Evolutionary conservation across 441 rosid species (phyloP).

Genomic region (Populus tomentosa): DNA sequence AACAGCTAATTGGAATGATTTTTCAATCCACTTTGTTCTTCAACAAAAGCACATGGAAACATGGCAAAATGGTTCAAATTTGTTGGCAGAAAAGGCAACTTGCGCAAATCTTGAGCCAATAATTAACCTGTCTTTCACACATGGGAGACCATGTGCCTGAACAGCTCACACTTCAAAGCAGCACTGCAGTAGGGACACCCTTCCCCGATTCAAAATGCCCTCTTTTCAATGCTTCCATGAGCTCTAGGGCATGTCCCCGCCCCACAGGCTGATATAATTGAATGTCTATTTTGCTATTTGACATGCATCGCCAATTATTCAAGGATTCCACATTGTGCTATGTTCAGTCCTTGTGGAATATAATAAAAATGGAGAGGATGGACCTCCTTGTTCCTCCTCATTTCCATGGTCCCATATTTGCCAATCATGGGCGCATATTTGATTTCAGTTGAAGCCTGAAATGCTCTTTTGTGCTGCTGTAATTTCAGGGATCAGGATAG

Average conservation of each 20-base stretch:
- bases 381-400: conserved; percentile 22
- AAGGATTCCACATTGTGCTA: not conserved
- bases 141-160: conserved; percentile 26
- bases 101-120: conserved; percentile 17
- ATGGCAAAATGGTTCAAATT: not conserved
- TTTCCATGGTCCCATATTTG: conserved; percentile 15
- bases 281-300: too few relatives aligned
- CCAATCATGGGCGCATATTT: not conserved
- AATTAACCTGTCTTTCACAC: conserved; percentile 9
- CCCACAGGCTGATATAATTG: not conserved
- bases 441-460: not conserved
- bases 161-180: conserved; percentile 35
- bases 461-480: not conserved
- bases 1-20: not conserved
- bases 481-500: not conserved
- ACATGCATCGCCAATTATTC: not conserved
- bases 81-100: conserved; percentile 13
- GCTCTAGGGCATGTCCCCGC: conserved; percentile 1
- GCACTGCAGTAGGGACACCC: conserved; percentile 18
- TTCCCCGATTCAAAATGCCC: not conserved
- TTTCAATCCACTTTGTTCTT: not conserved
- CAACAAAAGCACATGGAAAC: conserved; percentile 14
- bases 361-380: conserved; percentile 1
- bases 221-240: conserved; percentile 5
- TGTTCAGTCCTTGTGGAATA: conserved; percentile 10